These are phyloP conservation scores for Eimeria sp. DNA, from an alignment of 169 alveolate genomes.

Conservation along the genomic window DNA sequence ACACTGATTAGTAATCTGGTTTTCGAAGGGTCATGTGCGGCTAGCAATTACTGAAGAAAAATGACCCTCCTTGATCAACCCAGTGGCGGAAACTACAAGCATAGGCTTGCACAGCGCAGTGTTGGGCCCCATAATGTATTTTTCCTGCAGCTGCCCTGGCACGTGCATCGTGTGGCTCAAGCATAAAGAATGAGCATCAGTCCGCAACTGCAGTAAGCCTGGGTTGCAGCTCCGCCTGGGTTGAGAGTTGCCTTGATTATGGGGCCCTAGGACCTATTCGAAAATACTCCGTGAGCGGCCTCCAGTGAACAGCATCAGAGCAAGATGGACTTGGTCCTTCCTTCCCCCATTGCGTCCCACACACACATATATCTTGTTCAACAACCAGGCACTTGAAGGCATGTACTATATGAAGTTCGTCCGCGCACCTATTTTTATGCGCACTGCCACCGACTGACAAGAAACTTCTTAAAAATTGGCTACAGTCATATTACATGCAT, in stretches of 20 bases:
- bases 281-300: too few relatives aligned
- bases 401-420: background rate
- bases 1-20: background rate
- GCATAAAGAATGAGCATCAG: too few relatives aligned
- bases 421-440: background rate
- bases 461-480: background rate
- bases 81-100: background rate
- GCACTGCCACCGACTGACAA: background rate
- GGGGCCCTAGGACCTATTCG: too few relatives aligned
- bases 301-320: too few relatives aligned
- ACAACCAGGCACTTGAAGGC: too few relatives aligned
- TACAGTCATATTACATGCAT: background rate
- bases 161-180: background rate
- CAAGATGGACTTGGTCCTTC: background rate
- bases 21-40: background rate
- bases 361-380: too few relatives aligned
- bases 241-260: too few relatives aligned
- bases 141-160: background rate
- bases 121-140: background rate
- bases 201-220: too few relatives aligned
- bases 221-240: too few relatives aligned
- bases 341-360: background rate
- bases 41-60: background rate
- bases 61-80: background rate
- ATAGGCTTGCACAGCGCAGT: background rate